Evolutionary conservation across 2,329 filamentous ascomycete species (phyloP), one percentile per base, ranked within the genome.

Genomic region (Aspergillus udagawae): DNA sequence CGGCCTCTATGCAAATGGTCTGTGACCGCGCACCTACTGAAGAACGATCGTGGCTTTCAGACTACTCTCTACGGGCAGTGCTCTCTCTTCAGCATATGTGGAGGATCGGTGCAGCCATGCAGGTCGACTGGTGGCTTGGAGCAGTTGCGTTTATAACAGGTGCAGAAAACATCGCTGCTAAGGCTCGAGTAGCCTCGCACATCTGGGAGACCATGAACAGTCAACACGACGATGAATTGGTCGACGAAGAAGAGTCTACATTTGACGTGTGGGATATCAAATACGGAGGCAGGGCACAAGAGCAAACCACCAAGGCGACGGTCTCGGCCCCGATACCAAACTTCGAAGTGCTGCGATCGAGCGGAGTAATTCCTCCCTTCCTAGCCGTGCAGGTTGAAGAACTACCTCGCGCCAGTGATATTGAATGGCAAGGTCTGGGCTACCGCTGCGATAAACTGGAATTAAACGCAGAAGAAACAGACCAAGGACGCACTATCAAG

Each of bases 21-120:
- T 60, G 65, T 1, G 55, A 64, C 4, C 57, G 69, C 0, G 69
- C 67, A 20, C 65, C 56, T 3, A 66, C 54, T 4, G 49, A 54
- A 2, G 42, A 54, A 4, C 54, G 60, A 23, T 60, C 57, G 6
- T 67, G 63, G 66, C 32, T 63, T 4, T 64, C 77, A 3, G 74
- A 74, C 5, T 83, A 86, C 61, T 70, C 73, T 32, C 72, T 85
- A 29, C 87, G 92, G 68, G 80, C 88, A 5, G 78, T 84, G 0
- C 80, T 99, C 4, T 84, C 92, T 1, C 79, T 97, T 12, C 94
- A 99, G 73, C 93, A 97, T 73, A 83, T 97, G 25, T 92, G 88
- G 86, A 86, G 93, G 42, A 88, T 99, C 53, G 92, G 87, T 0
- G 73, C 80, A 47, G 87, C 87, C 44, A 87, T 88, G 79, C 79